Conservation (phyloP, 2,329 filamentous ascomycete species). For the Didymella lethalis region DNA sequence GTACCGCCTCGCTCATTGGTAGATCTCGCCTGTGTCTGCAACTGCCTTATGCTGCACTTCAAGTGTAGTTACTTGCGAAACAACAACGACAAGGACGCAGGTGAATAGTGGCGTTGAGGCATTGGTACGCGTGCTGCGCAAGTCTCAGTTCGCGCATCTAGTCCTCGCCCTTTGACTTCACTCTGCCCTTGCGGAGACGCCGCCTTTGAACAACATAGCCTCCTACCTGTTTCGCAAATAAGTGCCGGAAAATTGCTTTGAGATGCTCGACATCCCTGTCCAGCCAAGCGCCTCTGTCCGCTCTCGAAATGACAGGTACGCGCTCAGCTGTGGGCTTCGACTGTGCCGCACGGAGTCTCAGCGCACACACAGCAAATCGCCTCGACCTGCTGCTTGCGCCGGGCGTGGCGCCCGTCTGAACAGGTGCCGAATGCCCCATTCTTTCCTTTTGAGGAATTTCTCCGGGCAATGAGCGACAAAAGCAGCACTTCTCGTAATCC, state of each 20-base stretch:
- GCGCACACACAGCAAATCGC: conserved; percentile 9
- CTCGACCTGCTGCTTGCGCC: conserved; percentile 10
- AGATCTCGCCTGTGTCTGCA: conserved; percentile 15
- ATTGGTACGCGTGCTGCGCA: conserved; percentile 16
- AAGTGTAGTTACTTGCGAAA: not conserved
- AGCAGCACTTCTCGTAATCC: conserved; percentile 5
- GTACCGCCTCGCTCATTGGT: conserved; percentile 7
- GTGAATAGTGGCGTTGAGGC: conserved; percentile 5
- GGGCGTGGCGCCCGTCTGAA: conserved; percentile 13
- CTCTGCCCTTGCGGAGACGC: conserved; percentile 19
- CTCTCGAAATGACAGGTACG: conserved; percentile 13
- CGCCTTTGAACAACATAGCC: conserved; percentile 5
- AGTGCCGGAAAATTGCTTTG: not conserved
- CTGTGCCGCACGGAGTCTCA: conserved; percentile 13
- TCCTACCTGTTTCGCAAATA: conserved; percentile 11
- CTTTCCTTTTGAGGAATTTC: not conserved
- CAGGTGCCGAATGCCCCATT: conserved; percentile 7
- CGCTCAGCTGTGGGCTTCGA: conserved; percentile 10
- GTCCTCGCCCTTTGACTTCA: not conserved
- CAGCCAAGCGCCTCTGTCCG: conserved; percentile 1
- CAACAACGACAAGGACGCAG: not conserved
- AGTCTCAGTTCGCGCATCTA: conserved; percentile 11
- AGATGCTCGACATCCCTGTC: conserved; percentile 2
- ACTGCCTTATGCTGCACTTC: conserved; percentile 1
- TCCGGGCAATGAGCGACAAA: conserved; percentile 7